Evolutionary conservation across 306 rosid species (phyloP), one percentile per base, ranked within the genome.

Genomic region (Gynostemma pentaphyllum): DNA sequence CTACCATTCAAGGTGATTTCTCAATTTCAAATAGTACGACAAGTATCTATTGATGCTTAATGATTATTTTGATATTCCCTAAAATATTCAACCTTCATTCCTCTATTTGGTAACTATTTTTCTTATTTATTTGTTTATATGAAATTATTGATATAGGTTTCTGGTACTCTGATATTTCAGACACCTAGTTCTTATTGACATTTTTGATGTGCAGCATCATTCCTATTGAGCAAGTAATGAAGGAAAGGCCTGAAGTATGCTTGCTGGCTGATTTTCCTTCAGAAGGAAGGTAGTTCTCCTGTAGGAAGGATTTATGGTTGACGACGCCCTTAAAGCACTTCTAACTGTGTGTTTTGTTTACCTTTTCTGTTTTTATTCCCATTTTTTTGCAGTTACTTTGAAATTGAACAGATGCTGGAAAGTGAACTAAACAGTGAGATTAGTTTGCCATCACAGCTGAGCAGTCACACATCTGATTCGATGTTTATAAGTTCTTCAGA

Each of bases 191-290:
- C 52, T 30, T 57, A 69, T 71, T 70, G n/a, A 67, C 60, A 50
- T 71, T 59, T 71, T 32, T 70, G 36, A 70, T 64, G 23, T 78
- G 81, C 90, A 92, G 99, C 66, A 67, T 72, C 60, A 76, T 82
- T 74, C 95, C 85, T 44, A 49, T 82, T 49, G 81, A 86, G 74
- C 88, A 85, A 72, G 84, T 92, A 61, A 52, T 84, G 79, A 95
- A 85, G 71, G 81, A 79, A 68, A 88, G 96, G 76, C 94, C 96
- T 60, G 83, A 81, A 34, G 69, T 92, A 56, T 73, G 74, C 65
- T 69, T 92, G 79, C 82, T 86, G 73, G 94, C 96, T 19, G 99
- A 92, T 64, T 84, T 88, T 81, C 99, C 99, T 47, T 48, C 85
- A 2, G 99, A 92, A 74, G 95, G 94, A 81, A 88, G 99, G 99